These are phyloP conservation scores for Phaeotremella fagi DNA, from an alignment of 768 basidiomycete genomes.

Conservation along the genomic window DNA sequence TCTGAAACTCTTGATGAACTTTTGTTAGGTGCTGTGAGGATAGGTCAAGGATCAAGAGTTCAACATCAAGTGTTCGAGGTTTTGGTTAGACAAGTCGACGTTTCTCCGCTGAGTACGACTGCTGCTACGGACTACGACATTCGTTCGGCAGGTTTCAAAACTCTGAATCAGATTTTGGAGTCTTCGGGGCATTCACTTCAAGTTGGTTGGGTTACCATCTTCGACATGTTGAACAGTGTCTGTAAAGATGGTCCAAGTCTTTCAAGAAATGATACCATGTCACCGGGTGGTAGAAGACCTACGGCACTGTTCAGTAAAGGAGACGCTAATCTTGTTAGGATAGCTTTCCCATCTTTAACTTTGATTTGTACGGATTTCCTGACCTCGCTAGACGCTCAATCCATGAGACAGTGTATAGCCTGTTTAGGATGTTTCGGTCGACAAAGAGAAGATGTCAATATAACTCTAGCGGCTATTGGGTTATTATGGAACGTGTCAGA, in stretches of 20 bases:
- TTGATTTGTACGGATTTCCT: constrained; percentile 85
- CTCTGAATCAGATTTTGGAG: constrained; percentile 82
- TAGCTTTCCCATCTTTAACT: constrained; percentile 88
- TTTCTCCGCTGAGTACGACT: constrained; percentile 50
- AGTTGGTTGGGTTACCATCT: constrained; percentile 89
- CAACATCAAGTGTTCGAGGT: constrained; percentile 83
- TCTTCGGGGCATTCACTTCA: constrained; percentile 85
- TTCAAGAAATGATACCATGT: not conserved
- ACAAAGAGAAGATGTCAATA: constrained; percentile 85
- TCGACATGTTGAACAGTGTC: constrained; percentile 84
- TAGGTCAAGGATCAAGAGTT: constrained; percentile 50
- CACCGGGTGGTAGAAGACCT: constrained; percentile 48
- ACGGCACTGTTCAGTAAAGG: constrained; percentile 58
- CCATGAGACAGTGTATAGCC: constrained; percentile 80
- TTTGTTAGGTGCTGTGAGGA: constrained; percentile 58
- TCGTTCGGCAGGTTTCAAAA: constrained; percentile 80
- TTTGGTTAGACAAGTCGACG: constrained; percentile 67
- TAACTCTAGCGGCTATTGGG: constrained; percentile 87
- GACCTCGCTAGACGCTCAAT: constrained; percentile 69
- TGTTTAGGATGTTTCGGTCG: constrained; percentile 88
- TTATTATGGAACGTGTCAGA: constrained; percentile 95
- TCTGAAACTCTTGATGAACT: constrained; percentile 82
- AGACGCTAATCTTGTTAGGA: constrained; percentile 72
- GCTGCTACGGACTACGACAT: constrained; percentile 63
- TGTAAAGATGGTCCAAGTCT: constrained; percentile 55